Evolutionary conservation across 2,329 filamentous ascomycete genomes (phyloP), one percentile per base, ranked within the genome.

Genomic region (Fusarium xylarioides): DNA sequence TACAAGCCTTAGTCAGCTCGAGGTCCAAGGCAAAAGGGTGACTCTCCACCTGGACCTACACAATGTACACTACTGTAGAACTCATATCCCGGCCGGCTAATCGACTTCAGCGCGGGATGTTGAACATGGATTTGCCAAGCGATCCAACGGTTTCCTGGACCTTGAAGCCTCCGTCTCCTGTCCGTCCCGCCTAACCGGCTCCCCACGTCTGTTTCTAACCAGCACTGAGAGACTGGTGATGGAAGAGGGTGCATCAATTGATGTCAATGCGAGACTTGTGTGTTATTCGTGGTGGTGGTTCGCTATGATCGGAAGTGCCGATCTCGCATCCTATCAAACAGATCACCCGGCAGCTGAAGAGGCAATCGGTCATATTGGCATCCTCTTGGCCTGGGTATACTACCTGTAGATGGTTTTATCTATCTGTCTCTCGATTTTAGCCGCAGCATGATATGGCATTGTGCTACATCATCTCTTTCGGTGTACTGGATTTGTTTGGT

Each of bases 101-200:
- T 70, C 44, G 49, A 55, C 52, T 54, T 40, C 28, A 60, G 35
- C 46, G 66, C 32, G 70, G 62, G 66, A 74, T 73, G 57, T 60
- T 42, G 19, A 64, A 47, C 66, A 71, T 57, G 70, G 49, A 30
- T 56, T 34, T 28, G 34, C 21, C 62, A 50, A 58, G 54, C 52
- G 40, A 67, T 53, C 64, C 46, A 63, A 68, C 63, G 47, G 28
- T 54, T 53, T 35, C 28, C 23, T 28, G 26, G 63, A 52, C 32
- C 54, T 47, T 35, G 11, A 57, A 47, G 40, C 35, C 57, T 52
- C n/a, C 59, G 34, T 65, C 43, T 60, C 23, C 47, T 40, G 19
- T 30, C 56, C 59, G 63, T 74, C 71, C 71, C 71, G 60, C 71
- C 63, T 58, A 71, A 23, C 71, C 71, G 71, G 68, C 47, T 69